Conservation (phyloP, 768 basidiomycete genomes). For the Macrocybe gigantea region DNA sequence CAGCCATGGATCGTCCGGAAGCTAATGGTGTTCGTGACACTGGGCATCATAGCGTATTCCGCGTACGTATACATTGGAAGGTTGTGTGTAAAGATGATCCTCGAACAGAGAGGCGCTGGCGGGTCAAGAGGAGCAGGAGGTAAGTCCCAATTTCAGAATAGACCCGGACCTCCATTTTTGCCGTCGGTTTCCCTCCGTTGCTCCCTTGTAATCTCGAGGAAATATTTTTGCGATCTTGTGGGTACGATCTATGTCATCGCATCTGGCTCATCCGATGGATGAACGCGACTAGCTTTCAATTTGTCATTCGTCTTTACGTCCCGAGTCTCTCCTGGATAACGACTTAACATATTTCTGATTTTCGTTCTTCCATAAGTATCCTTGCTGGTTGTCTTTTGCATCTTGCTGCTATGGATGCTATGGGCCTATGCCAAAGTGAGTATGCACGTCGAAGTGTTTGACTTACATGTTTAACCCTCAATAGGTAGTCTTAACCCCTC, state of each 20-base stretch:
- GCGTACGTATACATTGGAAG: conserved; percentile 75
- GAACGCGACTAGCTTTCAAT: too few species aligned
- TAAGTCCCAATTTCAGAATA: conserved; percentile 35
- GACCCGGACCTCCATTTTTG: background rate
- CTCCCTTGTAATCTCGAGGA: background rate
- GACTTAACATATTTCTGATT: conserved; percentile 3
- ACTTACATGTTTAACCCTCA: background rate
- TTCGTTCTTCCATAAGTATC: conserved; percentile 41
- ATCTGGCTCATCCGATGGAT: too few species aligned
- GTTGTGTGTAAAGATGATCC: conserved; percentile 70
- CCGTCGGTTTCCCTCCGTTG: background rate
- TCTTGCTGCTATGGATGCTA: conserved; percentile 63
- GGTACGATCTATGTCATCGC: too few species aligned
- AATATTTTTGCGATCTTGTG: background rate
- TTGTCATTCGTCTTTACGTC: background rate
- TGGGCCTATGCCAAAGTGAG: conserved; percentile 76
- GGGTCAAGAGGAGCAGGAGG: conserved; percentile 54
- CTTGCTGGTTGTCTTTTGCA: conserved; percentile 54
- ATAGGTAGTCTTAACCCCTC: conserved; percentile 60
- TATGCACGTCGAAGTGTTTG: background rate
- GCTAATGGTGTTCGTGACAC: conserved; percentile 51
- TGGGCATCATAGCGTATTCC: conserved; percentile 60
- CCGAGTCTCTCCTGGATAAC: background rate
- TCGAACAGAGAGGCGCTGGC: conserved; percentile 31
- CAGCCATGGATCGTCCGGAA: conserved; percentile 78